These are phyloP conservation scores for Fagus sylvatica DNA, from an alignment of 306 rosid genomes.

Conservation along the genomic window DNA sequence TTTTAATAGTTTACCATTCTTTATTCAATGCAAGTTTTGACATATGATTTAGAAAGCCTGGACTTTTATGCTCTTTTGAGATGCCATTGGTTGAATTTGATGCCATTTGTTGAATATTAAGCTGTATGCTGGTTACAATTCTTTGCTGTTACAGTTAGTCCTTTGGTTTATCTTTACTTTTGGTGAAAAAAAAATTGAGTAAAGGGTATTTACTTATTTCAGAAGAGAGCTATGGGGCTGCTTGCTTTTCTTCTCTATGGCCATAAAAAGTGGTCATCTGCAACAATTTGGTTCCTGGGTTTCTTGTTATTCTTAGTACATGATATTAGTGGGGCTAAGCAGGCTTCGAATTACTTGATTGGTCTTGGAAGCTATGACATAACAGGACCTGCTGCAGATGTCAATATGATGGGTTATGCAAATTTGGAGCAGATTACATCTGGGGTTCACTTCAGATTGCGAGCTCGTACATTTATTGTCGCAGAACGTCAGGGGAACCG, in stretches of 20 bases:
- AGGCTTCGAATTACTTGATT: constrained; percentile 61
- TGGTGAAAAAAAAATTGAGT: neutral
- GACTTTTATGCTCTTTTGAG: neutral
- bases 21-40: neutral
- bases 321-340: neutral
- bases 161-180: neutral
- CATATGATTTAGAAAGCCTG: neutral
- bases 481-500: constrained; percentile 69
- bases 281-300: constrained; percentile 27
- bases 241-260: neutral
- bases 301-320: constrained; percentile 17
- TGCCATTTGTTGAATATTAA: neutral
- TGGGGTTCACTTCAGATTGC: constrained; percentile 78
- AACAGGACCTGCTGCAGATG: constrained; percentile 97
- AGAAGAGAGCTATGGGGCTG: neutral
- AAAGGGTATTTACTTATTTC: neutral
- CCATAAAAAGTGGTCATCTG: constrained; percentile 12
- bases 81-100: neutral
- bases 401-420: constrained; percentile 93
- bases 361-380: constrained; percentile 91
- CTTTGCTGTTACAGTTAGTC: neutral
- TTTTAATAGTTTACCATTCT: neutral
- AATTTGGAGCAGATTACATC: constrained; percentile 62
- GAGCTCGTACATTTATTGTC: constrained; percentile 77
- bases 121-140: neutral